Conservation (phyloP, 208 protist species). For the Leishmania gerbilli region DNA sequence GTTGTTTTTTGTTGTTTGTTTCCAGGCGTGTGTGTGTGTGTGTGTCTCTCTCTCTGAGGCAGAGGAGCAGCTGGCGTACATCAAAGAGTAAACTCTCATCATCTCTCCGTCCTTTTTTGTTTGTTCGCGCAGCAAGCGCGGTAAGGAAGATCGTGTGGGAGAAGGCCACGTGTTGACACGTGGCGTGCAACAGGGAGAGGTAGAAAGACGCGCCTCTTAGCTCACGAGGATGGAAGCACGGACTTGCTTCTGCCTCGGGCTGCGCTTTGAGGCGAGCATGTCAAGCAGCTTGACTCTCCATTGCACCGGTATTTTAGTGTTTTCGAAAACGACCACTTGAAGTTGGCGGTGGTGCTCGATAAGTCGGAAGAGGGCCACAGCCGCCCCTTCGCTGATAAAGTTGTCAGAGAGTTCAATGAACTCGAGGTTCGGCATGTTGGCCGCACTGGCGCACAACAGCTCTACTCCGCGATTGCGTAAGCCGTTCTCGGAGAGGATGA, state of each 20-base stretch:
- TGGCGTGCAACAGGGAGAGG: neutral
- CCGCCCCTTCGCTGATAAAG: slow-evolving; percentile 90
- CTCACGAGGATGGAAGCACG: neutral
- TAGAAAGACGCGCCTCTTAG: neutral
- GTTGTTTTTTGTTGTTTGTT: neutral
- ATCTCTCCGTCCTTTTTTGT: neutral
- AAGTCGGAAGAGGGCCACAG: slow-evolving; percentile 50
- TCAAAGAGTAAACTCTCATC: neutral
- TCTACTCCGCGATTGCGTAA: slow-evolving; percentile 82
- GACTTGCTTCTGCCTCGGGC: neutral
- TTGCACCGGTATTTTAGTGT: slow-evolving; percentile 87
- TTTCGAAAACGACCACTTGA: slow-evolving; percentile 68
- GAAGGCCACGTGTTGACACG: neutral
- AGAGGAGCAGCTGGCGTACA: neutral
- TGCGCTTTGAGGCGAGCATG: slow-evolving; percentile 47
- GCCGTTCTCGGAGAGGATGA: slow-evolving; percentile 81
- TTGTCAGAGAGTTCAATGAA: slow-evolving; percentile 89
- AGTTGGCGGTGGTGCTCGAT: slow-evolving; percentile 66
- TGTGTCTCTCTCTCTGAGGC: neutral
- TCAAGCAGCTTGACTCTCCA: slow-evolving; percentile 68
- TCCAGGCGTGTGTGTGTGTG: neutral
- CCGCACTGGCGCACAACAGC: slow-evolving; percentile 45
- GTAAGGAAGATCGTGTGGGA: neutral
- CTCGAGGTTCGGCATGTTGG: slow-evolving; percentile 58
- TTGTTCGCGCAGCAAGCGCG: neutral